Evolutionary conservation across 176 grass and related monocot species (phyloP).

Genomic region (Themeda triandra): DNA sequence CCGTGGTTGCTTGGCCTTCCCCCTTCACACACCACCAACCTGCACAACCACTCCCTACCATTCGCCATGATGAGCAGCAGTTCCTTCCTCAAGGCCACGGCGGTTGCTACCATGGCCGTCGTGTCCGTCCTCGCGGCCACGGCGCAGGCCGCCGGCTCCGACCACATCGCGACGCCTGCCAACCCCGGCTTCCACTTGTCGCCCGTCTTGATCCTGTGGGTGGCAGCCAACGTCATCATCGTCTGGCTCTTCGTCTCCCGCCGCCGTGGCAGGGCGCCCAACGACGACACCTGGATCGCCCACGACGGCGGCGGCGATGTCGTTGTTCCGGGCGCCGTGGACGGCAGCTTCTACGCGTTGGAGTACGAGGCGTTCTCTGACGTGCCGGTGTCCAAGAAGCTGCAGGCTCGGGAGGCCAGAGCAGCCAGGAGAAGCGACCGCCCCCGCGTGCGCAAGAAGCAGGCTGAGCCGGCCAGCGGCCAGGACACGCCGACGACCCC

Average conservation of each 20-base stretch:
- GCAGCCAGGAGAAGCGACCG: background rate
- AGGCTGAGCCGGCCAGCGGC: background rate
- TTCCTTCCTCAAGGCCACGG: no score
- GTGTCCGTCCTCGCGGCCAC: no score
- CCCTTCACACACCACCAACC: no score
- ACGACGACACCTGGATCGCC: background rate
- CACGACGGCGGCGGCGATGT: background rate
- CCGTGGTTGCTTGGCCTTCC: no score
- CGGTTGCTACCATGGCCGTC: no score
- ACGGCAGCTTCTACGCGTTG: background rate
- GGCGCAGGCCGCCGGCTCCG: background rate
- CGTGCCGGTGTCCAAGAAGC: background rate
- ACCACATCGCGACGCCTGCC: background rate
- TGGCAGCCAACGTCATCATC: constrained; percentile 55
- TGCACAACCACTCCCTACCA: no score
- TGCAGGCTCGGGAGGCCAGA: background rate
- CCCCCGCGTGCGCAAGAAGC: constrained; percentile 15
- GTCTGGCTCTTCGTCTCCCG: constrained; percentile 39
- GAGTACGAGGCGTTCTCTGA: background rate
- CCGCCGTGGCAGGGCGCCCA: background rate
- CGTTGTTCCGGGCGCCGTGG: background rate
- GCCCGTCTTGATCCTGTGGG: constrained; percentile 25
- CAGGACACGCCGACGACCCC: background rate
- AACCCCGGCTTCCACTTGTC: constrained; percentile 6
- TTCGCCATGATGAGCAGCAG: no score